Evolutionary conservation across 345 rosid species (phyloP).

Genomic region (Brassica nigra): DNA sequence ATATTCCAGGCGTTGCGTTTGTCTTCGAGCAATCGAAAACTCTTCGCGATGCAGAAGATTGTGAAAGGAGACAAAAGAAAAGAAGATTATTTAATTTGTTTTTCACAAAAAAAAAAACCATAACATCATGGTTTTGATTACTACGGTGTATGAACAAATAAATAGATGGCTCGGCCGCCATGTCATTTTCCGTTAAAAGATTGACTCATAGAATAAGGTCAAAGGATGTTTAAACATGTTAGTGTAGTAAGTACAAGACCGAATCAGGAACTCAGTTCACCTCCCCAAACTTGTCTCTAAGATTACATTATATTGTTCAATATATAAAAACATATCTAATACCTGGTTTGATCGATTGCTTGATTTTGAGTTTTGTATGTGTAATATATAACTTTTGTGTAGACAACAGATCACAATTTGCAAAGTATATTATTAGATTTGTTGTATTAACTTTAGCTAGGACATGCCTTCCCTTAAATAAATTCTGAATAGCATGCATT

Average conservation of each 20-base stretch:
- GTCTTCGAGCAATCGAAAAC: not conserved
- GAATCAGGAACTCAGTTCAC: not conserved
- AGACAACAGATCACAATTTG: not conserved
- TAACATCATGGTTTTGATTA: not conserved
- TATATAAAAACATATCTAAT: constrained; percentile 1
- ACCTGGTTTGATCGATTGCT: constrained; percentile 8
- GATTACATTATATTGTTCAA: constrained; percentile 6
- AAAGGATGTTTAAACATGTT: not conserved
- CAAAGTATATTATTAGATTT: constrained; percentile 18
- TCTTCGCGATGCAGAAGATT: not conserved
- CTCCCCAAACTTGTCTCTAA: constrained; percentile 23
- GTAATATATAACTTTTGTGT: not conserved
- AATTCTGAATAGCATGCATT: not conserved
- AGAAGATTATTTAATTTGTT: not conserved
- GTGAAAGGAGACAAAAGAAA: not conserved
- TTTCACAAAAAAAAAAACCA: not conserved
- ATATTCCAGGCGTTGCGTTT: not conserved
- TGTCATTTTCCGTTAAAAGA: too few relatives aligned
- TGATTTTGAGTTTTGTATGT: not conserved
- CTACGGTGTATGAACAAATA: not conserved
- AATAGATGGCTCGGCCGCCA: too few relatives aligned
- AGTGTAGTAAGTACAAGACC: not conserved
- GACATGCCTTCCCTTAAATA: not conserved
- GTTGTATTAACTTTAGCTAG: constrained; percentile 11
- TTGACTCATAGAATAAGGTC: not conserved